These are phyloP conservation scores for Urochloa ruziziensis DNA, from an alignment of 176 grass and related monocot genomes.

Conservation along the genomic window DNA sequence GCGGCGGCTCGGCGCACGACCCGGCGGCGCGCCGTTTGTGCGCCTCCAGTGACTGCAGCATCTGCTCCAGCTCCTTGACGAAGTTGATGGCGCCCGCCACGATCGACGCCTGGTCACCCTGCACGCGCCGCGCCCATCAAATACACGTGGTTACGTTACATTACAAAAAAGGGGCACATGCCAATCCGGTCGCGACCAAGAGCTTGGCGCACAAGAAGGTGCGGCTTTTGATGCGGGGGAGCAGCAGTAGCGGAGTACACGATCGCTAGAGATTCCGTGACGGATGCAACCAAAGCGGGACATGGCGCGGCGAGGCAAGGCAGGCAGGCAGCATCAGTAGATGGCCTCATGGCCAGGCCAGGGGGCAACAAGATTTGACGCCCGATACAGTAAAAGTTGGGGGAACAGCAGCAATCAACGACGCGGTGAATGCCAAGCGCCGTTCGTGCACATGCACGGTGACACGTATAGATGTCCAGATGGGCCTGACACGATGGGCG, in stretches of 20 bases:
- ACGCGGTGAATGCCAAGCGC: constrained; percentile 21
- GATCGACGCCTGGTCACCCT: constrained; percentile 96
- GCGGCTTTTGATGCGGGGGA: constrained; percentile 31
- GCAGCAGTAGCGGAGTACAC: neutral
- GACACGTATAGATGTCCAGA: too few species aligned
- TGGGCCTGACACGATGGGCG: too few species aligned
- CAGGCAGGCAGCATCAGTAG: neutral
- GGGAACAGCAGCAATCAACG: constrained; percentile 19
- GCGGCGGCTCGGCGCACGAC: neutral
- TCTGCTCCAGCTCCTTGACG: constrained; percentile 93
- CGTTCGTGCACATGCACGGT: constrained; percentile 34
- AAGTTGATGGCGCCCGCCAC: constrained; percentile 88
- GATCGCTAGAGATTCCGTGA: constrained; percentile 48
- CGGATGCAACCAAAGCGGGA: constrained; percentile 43
- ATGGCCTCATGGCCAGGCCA: neutral
- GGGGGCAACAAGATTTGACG: constrained; percentile 39
- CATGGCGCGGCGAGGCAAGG: constrained; percentile 38
- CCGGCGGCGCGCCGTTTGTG: constrained; percentile 29
- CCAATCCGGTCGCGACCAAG: neutral
- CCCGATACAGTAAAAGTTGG: constrained; percentile 32
- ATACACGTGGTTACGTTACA: neutral
- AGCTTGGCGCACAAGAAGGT: constrained; percentile 24
- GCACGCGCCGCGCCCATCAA: neutral
- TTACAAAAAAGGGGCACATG: neutral
- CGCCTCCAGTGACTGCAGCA: constrained; percentile 74